Evolutionary conservation across 306 rosid species (phyloP).

Genomic region (Malus sieversii): DNA sequence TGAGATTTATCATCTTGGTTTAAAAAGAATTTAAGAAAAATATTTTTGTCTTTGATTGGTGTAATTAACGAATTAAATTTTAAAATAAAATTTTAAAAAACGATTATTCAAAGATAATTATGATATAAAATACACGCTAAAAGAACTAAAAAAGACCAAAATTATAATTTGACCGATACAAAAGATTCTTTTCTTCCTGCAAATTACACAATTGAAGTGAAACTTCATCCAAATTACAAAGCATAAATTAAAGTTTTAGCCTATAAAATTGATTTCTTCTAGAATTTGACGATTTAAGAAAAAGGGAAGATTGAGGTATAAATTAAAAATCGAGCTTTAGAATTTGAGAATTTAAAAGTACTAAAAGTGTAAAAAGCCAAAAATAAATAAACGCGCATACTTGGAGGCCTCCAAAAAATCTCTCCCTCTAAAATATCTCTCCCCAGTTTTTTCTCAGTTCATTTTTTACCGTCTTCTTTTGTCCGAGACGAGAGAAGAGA

Average conservation of each 20-base stretch:
- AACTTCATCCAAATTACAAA: too few species aligned
- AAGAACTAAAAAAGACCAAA: accelerated
- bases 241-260: too few species aligned
- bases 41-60: too few species aligned
- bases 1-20: too few species aligned
- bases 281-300: neutral
- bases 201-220: too few species aligned
- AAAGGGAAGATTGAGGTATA: neutral
- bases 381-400: neutral
- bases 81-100: too few species aligned
- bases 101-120: too few species aligned
- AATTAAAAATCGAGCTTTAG: neutral
- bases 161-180: too few species aligned
- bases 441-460: neutral
- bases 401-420: neutral
- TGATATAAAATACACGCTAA: accelerated
- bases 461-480: neutral
- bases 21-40: too few species aligned
- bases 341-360: neutral
- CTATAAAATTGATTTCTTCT: neutral
- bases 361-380: neutral
- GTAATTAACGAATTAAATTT: too few species aligned
- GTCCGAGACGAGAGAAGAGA: neutral
- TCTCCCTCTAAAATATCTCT: constrained; percentile 1
- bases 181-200: accelerated